Base-by-base conservation (phyloP, 1,139 yeast species). In the Zygosaccharomyces sapae region DNA sequence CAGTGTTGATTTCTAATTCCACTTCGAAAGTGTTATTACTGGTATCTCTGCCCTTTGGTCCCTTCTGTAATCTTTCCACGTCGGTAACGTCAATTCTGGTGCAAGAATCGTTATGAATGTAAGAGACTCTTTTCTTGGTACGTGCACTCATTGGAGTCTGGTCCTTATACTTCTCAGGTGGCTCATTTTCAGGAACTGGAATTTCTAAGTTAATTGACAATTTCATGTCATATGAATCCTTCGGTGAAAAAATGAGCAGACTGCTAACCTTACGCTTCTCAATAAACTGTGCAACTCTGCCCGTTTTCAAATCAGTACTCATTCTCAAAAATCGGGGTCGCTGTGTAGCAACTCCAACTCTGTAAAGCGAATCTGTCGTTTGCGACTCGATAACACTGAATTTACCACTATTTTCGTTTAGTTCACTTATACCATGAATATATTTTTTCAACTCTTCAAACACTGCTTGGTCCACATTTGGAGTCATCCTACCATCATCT, bases 151-250 rank as follows among this genome's bases (percentile, higher is more conserved):
- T 71, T 2, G 85, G 81, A 47, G 75, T 72, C 68, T 71, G 64
- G 53, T 70, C 61, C 61, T 69, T 61, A 72, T 74, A 67, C 67
- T 75, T 66, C 69, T 80, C 70, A 30, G 77, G 73, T 57, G 80
- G 77, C 49, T 79, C 81, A 54, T 77, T 72, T 33, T 80, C 76
- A 1, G 68, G 62, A 8, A 65, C 66, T 4, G 95, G 96, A 53
- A 80, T 66, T 79, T 89, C 97, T 30, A 85, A 68, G 33, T 89
- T 80, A 53, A 89, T 69, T 8, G 95, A 81, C 35, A 89, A 70
- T 57, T 95, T 74, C 54, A 84, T 73, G 64, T 89, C 97, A 61
- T 82, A 82, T 68, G 82, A 74, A 24, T 86, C 80, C 52, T 86
- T 83, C 1, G 96, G 96, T 47, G 85, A 78, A 60, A 79, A 81